A percentile compares a stretch with the other conserved stretches of the same genome.
These are phyloP conservation scores for Pestalotiopsis sp. DNA, from an alignment of 2,329 filamentous ascomycete species.

Conservation along the genomic window DNA sequence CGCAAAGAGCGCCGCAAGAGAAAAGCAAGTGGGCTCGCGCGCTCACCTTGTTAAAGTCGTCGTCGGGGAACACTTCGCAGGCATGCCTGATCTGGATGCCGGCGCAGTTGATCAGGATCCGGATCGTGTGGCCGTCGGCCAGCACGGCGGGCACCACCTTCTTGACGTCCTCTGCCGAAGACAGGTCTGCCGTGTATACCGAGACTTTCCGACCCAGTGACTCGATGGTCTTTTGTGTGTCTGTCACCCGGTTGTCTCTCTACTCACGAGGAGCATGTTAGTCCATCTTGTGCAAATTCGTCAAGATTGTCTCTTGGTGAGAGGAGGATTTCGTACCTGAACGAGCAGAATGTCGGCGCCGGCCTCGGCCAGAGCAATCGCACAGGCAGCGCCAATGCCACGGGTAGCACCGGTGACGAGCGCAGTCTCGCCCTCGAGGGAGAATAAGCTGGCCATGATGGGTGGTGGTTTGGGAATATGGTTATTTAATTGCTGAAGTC, in stretches of 20 bases:
- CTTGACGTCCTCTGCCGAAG: slow-evolving; percentile 32
- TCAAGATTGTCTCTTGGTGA: not conserved
- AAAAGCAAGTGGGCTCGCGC: slow-evolving; percentile 63
- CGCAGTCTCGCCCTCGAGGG: slow-evolving; percentile 58
- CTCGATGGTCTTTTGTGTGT: slow-evolving; percentile 13
- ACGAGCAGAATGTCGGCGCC: slow-evolving; percentile 60
- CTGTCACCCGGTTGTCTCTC: slow-evolving; percentile 10
- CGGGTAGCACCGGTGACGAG: slow-evolving; percentile 60
- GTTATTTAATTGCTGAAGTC: not conserved
- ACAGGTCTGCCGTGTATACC: slow-evolving; percentile 12
- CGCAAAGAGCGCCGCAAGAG: not conserved
- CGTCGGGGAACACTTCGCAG: slow-evolving; percentile 12
- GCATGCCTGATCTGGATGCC: slow-evolving; percentile 70
- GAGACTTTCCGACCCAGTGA: slow-evolving; percentile 9
- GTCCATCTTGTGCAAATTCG: not conserved
- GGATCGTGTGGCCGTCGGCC: slow-evolving; percentile 54
- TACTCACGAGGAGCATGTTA: not conserved
- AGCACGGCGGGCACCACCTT: slow-evolving; percentile 12
- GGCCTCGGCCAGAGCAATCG: slow-evolving; percentile 60
- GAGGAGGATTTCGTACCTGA: slow-evolving; percentile 32
- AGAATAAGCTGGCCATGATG: slow-evolving; percentile 43
- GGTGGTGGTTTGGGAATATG: not conserved
- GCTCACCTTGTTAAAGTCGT: slow-evolving; percentile 13
- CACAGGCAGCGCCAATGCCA: slow-evolving; percentile 61
- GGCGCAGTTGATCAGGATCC: slow-evolving; percentile 84